Conservation (phyloP, 805 yeast genomes). For the Saturnispora sanitii region DNA sequence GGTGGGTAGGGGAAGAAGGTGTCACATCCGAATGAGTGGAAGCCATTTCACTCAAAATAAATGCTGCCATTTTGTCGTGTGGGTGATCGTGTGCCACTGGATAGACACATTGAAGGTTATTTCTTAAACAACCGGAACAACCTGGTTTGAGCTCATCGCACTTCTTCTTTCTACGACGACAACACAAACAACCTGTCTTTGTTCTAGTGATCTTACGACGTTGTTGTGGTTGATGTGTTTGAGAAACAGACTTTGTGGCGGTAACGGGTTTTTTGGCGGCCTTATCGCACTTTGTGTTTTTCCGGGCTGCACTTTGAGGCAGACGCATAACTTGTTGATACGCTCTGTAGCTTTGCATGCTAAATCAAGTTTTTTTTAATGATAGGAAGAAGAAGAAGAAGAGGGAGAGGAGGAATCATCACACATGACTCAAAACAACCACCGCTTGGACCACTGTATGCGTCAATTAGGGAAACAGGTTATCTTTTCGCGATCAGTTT, state of each 20-base stretch:
- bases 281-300: slow-evolving; percentile 7
- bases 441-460: too few relatives aligned
- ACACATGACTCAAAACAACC: slow-evolving; percentile 4
- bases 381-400: neutral
- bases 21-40: neutral
- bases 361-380: too few relatives aligned
- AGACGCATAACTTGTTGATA: slow-evolving; percentile 8
- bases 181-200: slow-evolving; percentile 31
- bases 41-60: slow-evolving; percentile 8
- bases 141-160: slow-evolving; percentile 28
- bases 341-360: slow-evolving; percentile 6
- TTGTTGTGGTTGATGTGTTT: neutral
- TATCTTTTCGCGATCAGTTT: neutral
- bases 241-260: neutral
- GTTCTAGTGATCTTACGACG: slow-evolving; percentile 26
- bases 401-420: slow-evolving; percentile 5
- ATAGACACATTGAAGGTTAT: slow-evolving; percentile 27
- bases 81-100: slow-evolving; percentile 17
- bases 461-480: neutral
- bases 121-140: slow-evolving; percentile 29
- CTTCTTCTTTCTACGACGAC: slow-evolving; percentile 31
- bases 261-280: neutral
- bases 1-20: neutral
- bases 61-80: slow-evolving; percentile 7
- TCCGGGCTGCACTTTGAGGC: neutral